These are phyloP conservation scores for Yamadazyma taylorii DNA, from an alignment of 1,139 yeast genomes.

Conservation along the genomic window DNA sequence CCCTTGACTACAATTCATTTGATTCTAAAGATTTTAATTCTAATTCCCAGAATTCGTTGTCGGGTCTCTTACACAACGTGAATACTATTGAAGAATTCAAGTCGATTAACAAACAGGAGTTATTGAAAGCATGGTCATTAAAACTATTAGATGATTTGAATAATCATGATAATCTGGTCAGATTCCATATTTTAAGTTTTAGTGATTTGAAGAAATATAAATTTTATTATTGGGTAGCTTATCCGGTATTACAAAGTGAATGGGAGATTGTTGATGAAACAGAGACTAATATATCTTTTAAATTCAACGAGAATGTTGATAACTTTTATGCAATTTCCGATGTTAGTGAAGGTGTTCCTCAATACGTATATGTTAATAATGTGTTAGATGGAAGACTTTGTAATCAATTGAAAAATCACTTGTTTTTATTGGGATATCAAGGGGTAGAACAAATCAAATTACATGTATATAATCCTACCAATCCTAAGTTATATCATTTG, in stretches of 20 bases:
- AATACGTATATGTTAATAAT: slow-evolving; percentile 63
- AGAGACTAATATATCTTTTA: slow-evolving; percentile 6
- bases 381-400: slow-evolving; percentile 55
- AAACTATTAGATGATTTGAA: slow-evolving; percentile 17
- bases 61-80: slow-evolving; percentile 50
- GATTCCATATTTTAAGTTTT: slow-evolving; percentile 65
- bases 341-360: slow-evolving; percentile 2
- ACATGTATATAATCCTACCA: slow-evolving; percentile 25
- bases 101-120: slow-evolving; percentile 55
- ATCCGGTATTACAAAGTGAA: slow-evolving; percentile 58
- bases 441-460: slow-evolving; percentile 43
- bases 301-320: neutral
- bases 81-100: slow-evolving; percentile 89
- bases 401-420: slow-evolving; percentile 63
- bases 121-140: slow-evolving; percentile 50
- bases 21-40: slow-evolving; percentile 14
- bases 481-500: slow-evolving; percentile 7
- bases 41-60: slow-evolving; percentile 1
- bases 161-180: slow-evolving; percentile 13
- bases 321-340: neutral
- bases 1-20: slow-evolving; percentile 44
- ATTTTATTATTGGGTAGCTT: slow-evolving; percentile 87
- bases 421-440: slow-evolving; percentile 50
- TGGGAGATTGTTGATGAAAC: slow-evolving; percentile 28
- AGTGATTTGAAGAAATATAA: slow-evolving; percentile 88